These are phyloP conservation scores for Moesziomyces sp. DNA, from an alignment of 1,284 basidiomycete genomes.

Conservation along the genomic window DNA sequence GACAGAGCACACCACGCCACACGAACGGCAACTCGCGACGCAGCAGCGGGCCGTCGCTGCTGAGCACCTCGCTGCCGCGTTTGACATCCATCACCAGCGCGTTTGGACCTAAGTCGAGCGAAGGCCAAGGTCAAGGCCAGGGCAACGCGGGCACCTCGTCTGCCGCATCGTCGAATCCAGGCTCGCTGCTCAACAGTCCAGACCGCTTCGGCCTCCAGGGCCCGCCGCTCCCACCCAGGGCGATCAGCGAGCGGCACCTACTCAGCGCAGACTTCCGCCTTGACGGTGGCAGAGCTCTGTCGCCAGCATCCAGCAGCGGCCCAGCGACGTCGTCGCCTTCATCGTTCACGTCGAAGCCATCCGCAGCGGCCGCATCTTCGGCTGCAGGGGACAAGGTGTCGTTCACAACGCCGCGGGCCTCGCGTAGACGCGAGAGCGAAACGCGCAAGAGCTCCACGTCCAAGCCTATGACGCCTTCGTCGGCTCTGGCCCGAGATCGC, in stretches of 20 bases:
- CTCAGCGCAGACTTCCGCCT: slow-evolving; percentile 61
- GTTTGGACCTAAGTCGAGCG: slow-evolving; percentile 20
- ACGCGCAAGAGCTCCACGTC: slow-evolving; percentile 20
- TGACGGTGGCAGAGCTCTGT: slow-evolving; percentile 23
- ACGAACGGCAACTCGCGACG: slow-evolving; percentile 19
- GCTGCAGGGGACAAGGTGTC: background rate
- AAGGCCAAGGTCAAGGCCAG: background rate
- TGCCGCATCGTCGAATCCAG: slow-evolving; percentile 23
- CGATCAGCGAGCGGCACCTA: slow-evolving; percentile 60
- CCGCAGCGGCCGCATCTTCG: background rate
- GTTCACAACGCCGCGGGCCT: slow-evolving; percentile 9
- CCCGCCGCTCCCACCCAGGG: slow-evolving; percentile 57
- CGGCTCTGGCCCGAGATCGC: slow-evolving; percentile 30
- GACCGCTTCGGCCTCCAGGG: slow-evolving; percentile 61
- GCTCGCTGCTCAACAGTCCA: slow-evolving; percentile 52
- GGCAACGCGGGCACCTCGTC: slow-evolving; percentile 12
- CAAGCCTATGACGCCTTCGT: slow-evolving; percentile 41
- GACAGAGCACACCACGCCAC: slow-evolving; percentile 29
- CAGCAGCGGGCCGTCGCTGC: slow-evolving; percentile 23
- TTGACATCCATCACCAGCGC: slow-evolving; percentile 34
- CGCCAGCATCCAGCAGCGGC: background rate
- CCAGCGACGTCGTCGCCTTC: background rate
- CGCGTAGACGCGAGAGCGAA: slow-evolving; percentile 8
- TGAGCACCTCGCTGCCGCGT: slow-evolving; percentile 33
- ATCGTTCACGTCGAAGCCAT: background rate